Conservation (phyloP, 208 protist genomes). For the Vickermania ingenoplastis region DNA sequence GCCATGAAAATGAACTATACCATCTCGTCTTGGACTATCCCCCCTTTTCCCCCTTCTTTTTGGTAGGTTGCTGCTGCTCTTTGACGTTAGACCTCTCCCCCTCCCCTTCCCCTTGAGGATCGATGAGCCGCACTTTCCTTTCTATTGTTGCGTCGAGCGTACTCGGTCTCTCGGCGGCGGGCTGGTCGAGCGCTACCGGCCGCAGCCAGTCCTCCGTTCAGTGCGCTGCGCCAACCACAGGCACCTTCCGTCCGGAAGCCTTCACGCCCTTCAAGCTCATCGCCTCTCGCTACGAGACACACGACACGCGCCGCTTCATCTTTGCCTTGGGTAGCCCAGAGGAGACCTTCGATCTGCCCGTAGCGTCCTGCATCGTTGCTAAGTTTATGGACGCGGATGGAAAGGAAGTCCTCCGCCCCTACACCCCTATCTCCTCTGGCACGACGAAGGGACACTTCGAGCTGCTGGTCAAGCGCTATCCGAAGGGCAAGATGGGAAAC, state of each 20-base stretch:
- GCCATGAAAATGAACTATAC: too few relatives aligned
- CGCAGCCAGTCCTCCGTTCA: slow-evolving; percentile 13
- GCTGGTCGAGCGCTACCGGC: too few relatives aligned
- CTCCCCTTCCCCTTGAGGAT: too few relatives aligned
- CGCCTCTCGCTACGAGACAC: slow-evolving; percentile 73
- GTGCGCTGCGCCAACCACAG: slow-evolving; percentile 27
- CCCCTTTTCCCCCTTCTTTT: too few relatives aligned
- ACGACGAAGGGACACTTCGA: slow-evolving; percentile 76
- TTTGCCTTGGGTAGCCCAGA: slow-evolving; percentile 55
- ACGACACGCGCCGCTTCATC: slow-evolving; percentile 77
- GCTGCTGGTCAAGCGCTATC: slow-evolving; percentile 79
- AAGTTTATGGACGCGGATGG: slow-evolving; percentile 74
- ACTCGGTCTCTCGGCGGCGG: too few relatives aligned
- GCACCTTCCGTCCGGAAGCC: slow-evolving; percentile 60
- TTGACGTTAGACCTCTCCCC: too few relatives aligned
- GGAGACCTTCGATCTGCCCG: slow-evolving; percentile 40
- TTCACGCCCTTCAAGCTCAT: slow-evolving; percentile 76
- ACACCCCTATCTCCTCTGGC: slow-evolving; percentile 71
- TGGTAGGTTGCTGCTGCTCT: too few relatives aligned
- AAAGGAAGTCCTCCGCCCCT: slow-evolving; percentile 82
- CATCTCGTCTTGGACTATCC: too few relatives aligned
- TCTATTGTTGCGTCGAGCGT: too few relatives aligned
- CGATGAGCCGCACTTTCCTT: too few relatives aligned
- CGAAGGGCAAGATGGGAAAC: slow-evolving; percentile 85
- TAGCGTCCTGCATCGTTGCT: slow-evolving; percentile 71